Base-by-base conservation (phyloP, 2,329 filamentous ascomycete species). In the Coniochaeta hoffmannii region DNA sequence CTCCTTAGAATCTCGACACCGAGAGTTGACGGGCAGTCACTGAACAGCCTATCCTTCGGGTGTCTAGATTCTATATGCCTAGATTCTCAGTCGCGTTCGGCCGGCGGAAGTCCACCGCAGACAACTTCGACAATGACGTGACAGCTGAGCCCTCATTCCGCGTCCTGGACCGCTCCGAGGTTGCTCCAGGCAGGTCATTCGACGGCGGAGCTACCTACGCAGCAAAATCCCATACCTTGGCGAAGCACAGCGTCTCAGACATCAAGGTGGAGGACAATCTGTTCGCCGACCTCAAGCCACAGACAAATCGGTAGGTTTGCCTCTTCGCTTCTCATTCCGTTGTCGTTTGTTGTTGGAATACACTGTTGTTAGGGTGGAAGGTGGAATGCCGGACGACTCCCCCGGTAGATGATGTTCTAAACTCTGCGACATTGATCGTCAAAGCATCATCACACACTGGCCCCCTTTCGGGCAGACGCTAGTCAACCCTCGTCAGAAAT, bases 41-140 rank as follows among this genome's bases (percentile, higher is more conserved):
- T 52, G 50, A 46, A 32, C 49, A 49, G 49, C 35, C 22, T 46
- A 28, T 46, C 41, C 41, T 46, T 46, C 46, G 50, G 57, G 24
- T n/a, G 50, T 58, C 59, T 54, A 38, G 53, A 59, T 66, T 71
- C 73, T 76, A 76, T 69, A 85, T 85, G 81, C 79, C 79, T 80
- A 82, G 78, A 72, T 84, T 85, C 69, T 78, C 79, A 59, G 78
- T 79, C 66, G 72, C 76, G 59, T 84, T 84, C 60, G 75, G 72
- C 65, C 75, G 78, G 78, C 81, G 81, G 75, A 83, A 79, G 73
- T 81, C 80, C 59, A 76, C 77, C 74, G 78, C 76, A 58, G 76
- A 80, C 60, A 79, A 77, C 60, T 68, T 78, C 59, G 77, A 80
- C 58, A 75, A 82, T 78, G 77, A 66, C 35, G 65, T 74, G 62